Conservation (phyloP, 23 red algal species). For the Agarophyton chilense region DNA sequence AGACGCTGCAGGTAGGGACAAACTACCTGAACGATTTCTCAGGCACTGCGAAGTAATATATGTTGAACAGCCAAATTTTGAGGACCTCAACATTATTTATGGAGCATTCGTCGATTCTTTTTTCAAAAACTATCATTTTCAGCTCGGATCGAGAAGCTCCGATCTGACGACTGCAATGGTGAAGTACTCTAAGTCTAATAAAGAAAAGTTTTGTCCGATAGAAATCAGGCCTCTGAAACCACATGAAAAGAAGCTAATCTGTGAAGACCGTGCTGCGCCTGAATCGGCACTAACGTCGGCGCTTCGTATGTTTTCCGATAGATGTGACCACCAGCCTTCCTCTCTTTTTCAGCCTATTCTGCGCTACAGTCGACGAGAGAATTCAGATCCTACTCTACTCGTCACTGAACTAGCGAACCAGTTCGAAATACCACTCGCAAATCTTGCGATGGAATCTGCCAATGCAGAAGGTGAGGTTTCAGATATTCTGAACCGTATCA, state of each 20-base stretch:
- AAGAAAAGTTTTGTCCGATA: conserved; percentile 22
- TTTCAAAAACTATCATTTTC: conserved; percentile 6
- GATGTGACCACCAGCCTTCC: neutral
- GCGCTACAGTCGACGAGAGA: conserved; percentile 44
- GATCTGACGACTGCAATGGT: conserved; percentile 70
- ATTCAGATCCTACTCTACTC: conserved; percentile 25
- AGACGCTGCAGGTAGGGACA: conserved; percentile 49
- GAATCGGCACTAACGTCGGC: conserved; percentile 11
- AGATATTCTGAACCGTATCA: conserved; percentile 24
- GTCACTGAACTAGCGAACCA: conserved; percentile 20
- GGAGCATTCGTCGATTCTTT: conserved; percentile 44
- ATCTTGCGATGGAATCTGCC: conserved; percentile 36
- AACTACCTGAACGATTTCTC: conserved; percentile 47
- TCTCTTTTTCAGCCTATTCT: conserved; percentile 47
- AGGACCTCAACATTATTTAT: conserved; percentile 61
- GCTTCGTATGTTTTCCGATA: neutral
- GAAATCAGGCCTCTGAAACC: conserved; percentile 32
- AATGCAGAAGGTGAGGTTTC: conserved; percentile 11
- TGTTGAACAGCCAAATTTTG: conserved; percentile 54
- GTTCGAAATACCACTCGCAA: conserved; percentile 23
- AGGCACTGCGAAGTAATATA: conserved; percentile 45
- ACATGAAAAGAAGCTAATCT: conserved; percentile 34
- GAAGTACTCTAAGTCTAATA: conserved; percentile 48
- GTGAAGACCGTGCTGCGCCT: conserved; percentile 19
- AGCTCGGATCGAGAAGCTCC: neutral